A percentile compares a stretch with the other conserved stretches of the same genome.
phyloP scores from a whole-genome alignment of 2,329 filamentous ascomycete species.

The Aspergillus pseudonomiae region DNA sequence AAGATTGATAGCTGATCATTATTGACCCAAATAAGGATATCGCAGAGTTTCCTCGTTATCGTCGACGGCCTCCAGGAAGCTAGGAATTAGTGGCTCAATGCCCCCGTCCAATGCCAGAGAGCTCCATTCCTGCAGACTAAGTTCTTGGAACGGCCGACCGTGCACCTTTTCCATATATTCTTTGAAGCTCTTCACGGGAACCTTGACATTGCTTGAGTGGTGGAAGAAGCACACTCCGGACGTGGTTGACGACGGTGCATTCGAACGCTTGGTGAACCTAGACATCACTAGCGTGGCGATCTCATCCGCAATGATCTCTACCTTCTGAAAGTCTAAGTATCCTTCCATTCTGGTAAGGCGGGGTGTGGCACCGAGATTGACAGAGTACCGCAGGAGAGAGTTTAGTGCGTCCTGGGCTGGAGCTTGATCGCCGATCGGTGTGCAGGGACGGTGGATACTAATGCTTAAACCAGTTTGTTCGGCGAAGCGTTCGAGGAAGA shows the following conservation, averaged over 20 bases:
- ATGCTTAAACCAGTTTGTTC: background rate
- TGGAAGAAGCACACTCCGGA: background rate
- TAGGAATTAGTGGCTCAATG: constrained; percentile 3
- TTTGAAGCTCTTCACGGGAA: background rate
- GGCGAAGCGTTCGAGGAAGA: constrained; percentile 7
- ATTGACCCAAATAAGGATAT: background rate
- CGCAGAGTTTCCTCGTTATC: constrained; percentile 1
- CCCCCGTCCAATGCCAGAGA: background rate
- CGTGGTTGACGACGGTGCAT: accelerated
- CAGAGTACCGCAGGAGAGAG: constrained; percentile 2
- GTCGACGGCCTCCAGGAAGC: constrained; percentile 6
- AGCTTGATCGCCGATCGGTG: constrained; percentile 8
- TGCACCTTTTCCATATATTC: constrained; percentile 5
- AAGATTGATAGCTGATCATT: background rate
- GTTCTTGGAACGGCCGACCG: background rate
- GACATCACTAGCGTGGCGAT: background rate
- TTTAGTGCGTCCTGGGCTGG: constrained; percentile 7
- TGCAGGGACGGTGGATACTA: constrained; percentile 8
- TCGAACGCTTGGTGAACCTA: background rate
- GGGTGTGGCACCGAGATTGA: background rate
- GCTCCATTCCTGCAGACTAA: background rate
- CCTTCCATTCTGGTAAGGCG: constrained; percentile 1
- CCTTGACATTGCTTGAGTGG: background rate
- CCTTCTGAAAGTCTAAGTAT: constrained; percentile 10
- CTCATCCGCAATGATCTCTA: constrained; percentile 3